Evolutionary conservation across 106 monocot genomes (phyloP), one percentile per base, ranked within the genome.

Genomic region (Apostasia ramifera): DNA sequence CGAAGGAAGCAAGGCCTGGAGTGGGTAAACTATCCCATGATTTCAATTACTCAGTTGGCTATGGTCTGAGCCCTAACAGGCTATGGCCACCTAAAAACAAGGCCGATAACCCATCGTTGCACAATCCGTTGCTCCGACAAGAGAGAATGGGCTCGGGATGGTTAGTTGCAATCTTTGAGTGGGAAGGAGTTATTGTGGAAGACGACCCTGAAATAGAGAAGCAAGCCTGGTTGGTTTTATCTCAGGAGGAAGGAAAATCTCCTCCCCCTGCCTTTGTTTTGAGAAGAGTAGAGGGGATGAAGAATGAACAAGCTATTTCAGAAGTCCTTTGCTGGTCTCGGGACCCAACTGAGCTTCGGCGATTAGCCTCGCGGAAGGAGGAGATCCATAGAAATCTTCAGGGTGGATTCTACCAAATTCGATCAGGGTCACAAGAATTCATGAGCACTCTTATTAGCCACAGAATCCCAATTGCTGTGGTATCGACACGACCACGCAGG

Each of bases 261-360:
- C 86, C 92, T 14, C 92, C 95, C 12, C 84, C 75, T 1, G 78
- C 86, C 15, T 89, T 92, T 54, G 14, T 97, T 0, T 64, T 97
- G 53, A 77, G 69, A 70, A 70, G 89, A 81, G 80, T 89, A 2
- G 89, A 89, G 54, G 95, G 95, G 3, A 97, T 97, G 95, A 97
- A 97, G 86, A 87, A 77, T 53, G 95, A 97, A 59, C 95, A 97
- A 40, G 95, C 89, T 6, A 79, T 97, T 71, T 82, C 95, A 0
- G 95, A 97, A 74, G 86, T 97, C 10, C 89, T 97, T 56, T 92
- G 95, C 75, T 97, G 95, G 95, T 89, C 89, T 1, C 61, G 92
- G 41, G 89, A 92, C 66, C 84, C 89, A 1, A 73, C 95, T 0
- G 76, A 89, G 65, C 55, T 97, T 7, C 73, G 81, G 44, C 64